These are phyloP conservation scores for Neurospora africana DNA, from an alignment of 495 filamentous ascomycete species.

Conservation along the genomic window DNA sequence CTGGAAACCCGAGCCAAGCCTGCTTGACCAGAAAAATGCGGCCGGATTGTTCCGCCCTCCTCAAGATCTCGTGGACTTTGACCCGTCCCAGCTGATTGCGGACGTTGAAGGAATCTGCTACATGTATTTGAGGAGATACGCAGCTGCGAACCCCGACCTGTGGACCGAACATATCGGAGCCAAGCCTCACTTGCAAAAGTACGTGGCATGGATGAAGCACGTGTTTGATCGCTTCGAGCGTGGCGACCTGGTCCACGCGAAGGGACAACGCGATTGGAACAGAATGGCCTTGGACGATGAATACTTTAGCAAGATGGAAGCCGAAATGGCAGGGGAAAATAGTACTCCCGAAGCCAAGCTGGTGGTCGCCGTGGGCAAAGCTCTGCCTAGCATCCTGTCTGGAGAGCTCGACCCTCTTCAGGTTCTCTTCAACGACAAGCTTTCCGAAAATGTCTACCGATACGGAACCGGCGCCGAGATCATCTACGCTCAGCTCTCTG, in stretches of 20 bases:
- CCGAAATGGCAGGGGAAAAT: too few species aligned
- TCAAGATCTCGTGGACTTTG: slow-evolving; percentile 9
- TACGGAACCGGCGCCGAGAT: background rate
- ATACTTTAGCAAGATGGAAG: too few species aligned
- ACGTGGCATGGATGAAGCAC: slow-evolving; percentile 19
- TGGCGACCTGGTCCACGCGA: slow-evolving; percentile 10
- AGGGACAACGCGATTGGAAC: slow-evolving; percentile 9
- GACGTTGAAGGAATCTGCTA: slow-evolving; percentile 9
- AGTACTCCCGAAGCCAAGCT: slow-evolving; percentile 5
- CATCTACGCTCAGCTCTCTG: slow-evolving; percentile 8
- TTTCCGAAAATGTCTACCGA: slow-evolving; percentile 5
- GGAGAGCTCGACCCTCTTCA: slow-evolving; percentile 31
- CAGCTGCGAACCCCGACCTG: slow-evolving; percentile 6
- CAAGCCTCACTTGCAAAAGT: slow-evolving; percentile 5
- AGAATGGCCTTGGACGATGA: slow-evolving; percentile 10
- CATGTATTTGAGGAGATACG: slow-evolving; percentile 8
- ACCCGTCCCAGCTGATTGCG: slow-evolving; percentile 7
- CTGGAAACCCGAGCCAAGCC: slow-evolving; percentile 25
- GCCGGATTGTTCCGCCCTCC: slow-evolving; percentile 3
- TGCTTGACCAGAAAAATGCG: background rate
- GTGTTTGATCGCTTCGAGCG: slow-evolving; percentile 7
- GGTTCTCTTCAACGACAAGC: slow-evolving; percentile 14
- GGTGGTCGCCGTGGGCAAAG: slow-evolving; percentile 14
- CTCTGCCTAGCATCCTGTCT: slow-evolving; percentile 29
- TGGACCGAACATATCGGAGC: slow-evolving; percentile 3